Conservation (phyloP, 2,329 filamentous ascomycete species). For the Colletotrichum sp. region DNA sequence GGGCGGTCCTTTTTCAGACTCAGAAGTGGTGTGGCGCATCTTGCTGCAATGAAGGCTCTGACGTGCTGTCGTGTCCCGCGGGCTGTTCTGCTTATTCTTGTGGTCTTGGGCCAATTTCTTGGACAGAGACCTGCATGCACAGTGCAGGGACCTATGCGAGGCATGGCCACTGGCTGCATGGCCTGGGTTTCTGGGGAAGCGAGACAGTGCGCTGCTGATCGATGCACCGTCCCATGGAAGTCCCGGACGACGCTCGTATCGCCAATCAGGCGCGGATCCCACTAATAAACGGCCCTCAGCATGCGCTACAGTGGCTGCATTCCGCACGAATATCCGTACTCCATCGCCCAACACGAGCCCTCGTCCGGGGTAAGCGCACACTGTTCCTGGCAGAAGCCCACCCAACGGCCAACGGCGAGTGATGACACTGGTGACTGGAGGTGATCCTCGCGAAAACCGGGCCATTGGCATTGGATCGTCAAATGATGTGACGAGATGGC, state of each 20-base stretch:
- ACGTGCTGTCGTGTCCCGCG: neutral
- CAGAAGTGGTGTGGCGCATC: neutral
- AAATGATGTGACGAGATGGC: neutral
- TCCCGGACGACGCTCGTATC: slow-evolving; percentile 3
- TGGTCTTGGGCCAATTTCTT: neutral
- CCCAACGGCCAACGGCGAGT: neutral
- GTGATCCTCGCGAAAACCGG: neutral
- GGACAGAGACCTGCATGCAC: slow-evolving; percentile 3
- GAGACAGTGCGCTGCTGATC: neutral
- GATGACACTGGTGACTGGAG: neutral
- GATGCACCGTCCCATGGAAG: neutral
- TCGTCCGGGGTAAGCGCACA: slow-evolving; percentile 4
- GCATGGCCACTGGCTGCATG: neutral
- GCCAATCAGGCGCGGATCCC: neutral
- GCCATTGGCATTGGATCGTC: neutral
- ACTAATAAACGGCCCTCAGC: slow-evolving; percentile 3
- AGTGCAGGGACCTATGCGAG: slow-evolving; percentile 6
- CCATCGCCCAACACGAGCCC: slow-evolving; percentile 16
- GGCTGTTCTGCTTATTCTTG: neutral
- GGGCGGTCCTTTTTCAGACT: neutral
- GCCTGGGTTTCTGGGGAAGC: neutral
- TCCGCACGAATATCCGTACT: neutral
- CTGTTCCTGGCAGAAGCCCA: slow-evolving; percentile 9
- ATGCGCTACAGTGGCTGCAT: slow-evolving; percentile 16
- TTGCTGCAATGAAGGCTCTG: slow-evolving; percentile 1